phyloP scores from a whole-genome alignment of 208 protist genomes.

The Tritrichomonas musculus region DNA sequence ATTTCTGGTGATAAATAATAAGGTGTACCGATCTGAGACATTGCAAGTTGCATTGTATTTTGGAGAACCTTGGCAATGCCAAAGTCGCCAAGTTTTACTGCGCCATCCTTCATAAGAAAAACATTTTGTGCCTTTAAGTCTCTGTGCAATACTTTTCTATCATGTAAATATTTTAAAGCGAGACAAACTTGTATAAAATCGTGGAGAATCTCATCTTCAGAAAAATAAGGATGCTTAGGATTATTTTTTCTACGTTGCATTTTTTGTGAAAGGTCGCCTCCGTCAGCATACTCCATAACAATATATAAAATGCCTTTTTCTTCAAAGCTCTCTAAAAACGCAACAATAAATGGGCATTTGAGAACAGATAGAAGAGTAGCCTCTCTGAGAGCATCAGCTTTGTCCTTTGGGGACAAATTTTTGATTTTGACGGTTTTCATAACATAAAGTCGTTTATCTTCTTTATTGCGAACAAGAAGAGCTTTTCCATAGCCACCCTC shows the following conservation, averaged over 20 bases:
- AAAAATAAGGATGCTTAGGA: not conserved
- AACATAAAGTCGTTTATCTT: not conserved
- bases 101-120: slow-evolving; percentile 32
- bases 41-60: not conserved
- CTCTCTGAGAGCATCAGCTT: not conserved
- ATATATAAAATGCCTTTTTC: not conserved
- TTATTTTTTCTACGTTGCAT: not conserved
- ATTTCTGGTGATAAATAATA: slow-evolving; percentile 56
- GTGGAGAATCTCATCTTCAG: not conserved
- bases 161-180: slow-evolving; percentile 57
- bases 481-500: not conserved
- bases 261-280: slow-evolving; percentile 31
- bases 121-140: slow-evolving; percentile 48
- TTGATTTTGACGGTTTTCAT: not conserved
- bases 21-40: slow-evolving; percentile 53
- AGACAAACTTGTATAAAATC: slow-evolving; percentile 50
- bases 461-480: not conserved
- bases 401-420: not conserved
- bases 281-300: slow-evolving; percentile 41
- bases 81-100: slow-evolving; percentile 58
- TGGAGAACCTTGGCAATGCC: slow-evolving; percentile 49
- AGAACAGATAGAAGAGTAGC: not conserved
- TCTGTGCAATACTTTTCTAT: slow-evolving; percentile 58
- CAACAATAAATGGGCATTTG: not conserved
- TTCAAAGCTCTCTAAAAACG: not conserved